Evolutionary conservation across 495 filamentous ascomycete species (phyloP).

Genomic region (Lasiosphaeria hispida): DNA sequence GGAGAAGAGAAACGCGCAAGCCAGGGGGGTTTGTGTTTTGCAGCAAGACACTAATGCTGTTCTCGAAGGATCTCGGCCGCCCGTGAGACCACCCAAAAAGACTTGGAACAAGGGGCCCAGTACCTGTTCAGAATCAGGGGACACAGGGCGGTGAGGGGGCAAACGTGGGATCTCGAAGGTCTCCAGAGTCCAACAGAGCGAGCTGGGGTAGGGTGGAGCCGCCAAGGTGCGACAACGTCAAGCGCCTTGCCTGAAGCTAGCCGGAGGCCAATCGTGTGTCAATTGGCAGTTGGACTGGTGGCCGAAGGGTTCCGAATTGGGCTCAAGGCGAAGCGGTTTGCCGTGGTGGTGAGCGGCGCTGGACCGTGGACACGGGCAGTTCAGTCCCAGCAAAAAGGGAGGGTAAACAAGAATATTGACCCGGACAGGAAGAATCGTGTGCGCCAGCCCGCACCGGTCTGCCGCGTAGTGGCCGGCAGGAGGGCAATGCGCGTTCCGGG

Average conservation of each 20-base stretch:
- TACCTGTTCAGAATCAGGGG: conserved; percentile 11
- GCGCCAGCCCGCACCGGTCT: conserved; percentile 10
- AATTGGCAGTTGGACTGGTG: conserved; percentile 19
- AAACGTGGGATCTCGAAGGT: conserved; percentile 2
- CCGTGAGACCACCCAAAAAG: conserved; percentile 14
- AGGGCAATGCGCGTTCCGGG: conserved; percentile 18
- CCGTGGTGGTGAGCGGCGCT: too few species aligned
- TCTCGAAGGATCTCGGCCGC: conserved; percentile 15
- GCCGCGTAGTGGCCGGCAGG: conserved; percentile 4
- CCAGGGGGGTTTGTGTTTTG: background rate
- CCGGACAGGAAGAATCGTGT: conserved; percentile 3
- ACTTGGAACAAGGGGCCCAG: conserved; percentile 21
- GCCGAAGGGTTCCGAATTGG: background rate
- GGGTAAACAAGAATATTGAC: conserved; percentile 15
- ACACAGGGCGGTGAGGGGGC: conserved; percentile 15
- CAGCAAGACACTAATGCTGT: conserved; percentile 7
- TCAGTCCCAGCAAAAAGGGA: background rate
- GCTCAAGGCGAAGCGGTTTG: background rate
- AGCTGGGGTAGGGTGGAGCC: conserved; percentile 19
- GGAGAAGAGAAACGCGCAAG: conserved; percentile 10
- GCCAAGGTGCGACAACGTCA: conserved; percentile 19
- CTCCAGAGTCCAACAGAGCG: background rate
- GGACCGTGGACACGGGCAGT: too few species aligned
- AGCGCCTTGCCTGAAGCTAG: conserved; percentile 20
- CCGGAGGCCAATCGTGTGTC: conserved; percentile 20